Conservation (phyloP, 768 basidiomycete species). For the Gymnopilus dilepis region DNA sequence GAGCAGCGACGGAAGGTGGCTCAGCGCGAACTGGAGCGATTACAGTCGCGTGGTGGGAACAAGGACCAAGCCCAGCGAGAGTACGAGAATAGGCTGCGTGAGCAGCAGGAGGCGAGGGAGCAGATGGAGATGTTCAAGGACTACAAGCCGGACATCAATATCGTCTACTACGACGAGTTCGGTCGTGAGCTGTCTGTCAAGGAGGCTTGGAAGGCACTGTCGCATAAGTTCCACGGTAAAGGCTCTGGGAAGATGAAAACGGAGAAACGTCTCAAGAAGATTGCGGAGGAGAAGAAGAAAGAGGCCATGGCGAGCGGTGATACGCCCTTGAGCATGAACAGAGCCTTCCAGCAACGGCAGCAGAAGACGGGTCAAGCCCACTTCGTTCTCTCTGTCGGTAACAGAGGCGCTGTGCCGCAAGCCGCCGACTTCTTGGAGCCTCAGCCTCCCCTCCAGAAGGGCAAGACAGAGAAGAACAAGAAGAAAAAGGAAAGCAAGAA, state of each 20-base stretch:
- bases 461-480: conserved; percentile 82
- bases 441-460: conserved; percentile 74
- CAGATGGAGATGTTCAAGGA: conserved; percentile 83
- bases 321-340: conserved; percentile 94
- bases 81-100: conserved; percentile 90
- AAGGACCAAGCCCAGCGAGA: conserved; percentile 95
- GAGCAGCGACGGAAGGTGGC: conserved; percentile 78
- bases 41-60: conserved; percentile 77
- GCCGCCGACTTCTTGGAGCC: conserved; percentile 79
- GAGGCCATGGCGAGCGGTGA: conserved; percentile 94
- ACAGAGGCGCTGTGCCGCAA: conserved; percentile 91
- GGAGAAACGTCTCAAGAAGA: conserved; percentile 95
- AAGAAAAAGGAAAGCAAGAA: conserved; percentile 78
- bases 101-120: conserved; percentile 88
- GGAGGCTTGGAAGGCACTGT: conserved; percentile 98
- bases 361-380: conserved; percentile 96
- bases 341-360: conserved; percentile 91
- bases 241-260: conserved; percentile 97
- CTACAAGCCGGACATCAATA: conserved; percentile 97
- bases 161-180: conserved; percentile 96
- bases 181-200: conserved; percentile 87
- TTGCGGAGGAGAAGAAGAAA: conserved; percentile 96
- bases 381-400: conserved; percentile 94
- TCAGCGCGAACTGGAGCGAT: conserved; percentile 79
- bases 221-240: conserved; percentile 98